These are phyloP conservation scores for Phytophthora megakarya DNA, from an alignment of 352 stramenopile genomes.

Conservation along the genomic window DNA sequence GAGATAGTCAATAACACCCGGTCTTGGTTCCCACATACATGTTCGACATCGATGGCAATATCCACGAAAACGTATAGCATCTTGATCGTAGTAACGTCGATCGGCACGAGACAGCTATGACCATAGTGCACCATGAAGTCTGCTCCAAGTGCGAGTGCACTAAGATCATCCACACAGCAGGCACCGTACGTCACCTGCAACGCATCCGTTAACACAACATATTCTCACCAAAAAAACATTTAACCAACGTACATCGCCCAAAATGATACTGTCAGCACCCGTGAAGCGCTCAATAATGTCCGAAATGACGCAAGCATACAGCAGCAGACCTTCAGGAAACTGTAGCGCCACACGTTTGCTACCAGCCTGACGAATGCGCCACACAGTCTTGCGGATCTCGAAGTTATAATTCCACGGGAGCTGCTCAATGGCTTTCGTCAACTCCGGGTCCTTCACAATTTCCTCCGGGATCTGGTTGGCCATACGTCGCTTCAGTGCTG, in stretches of 20 bases:
- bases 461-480: constrained; percentile 90
- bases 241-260: constrained; percentile 97
- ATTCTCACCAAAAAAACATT: too few relatives aligned
- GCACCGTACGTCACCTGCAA: constrained; percentile 96
- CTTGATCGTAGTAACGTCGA: constrained; percentile 95
- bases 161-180: constrained; percentile 99
- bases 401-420: constrained; percentile 99
- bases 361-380: constrained; percentile 91
- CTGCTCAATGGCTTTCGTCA: constrained; percentile 93
- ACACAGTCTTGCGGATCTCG: constrained; percentile 98
- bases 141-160: constrained; percentile 93
- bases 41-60: constrained; percentile 97
- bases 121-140: constrained; percentile 99
- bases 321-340: constrained; percentile 98
- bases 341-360: constrained; percentile 96
- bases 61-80: constrained; percentile 99
- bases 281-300: constrained; percentile 98
- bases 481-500: constrained; percentile 68
- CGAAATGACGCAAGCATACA: constrained; percentile 98
- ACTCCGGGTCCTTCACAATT: constrained; percentile 87
- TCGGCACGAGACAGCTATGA: constrained; percentile 98
- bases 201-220: too few relatives aligned
- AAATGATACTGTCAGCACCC: constrained; percentile 91
- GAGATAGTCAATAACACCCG: not conserved
- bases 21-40: constrained; percentile 56